phyloP scores from a whole-genome alignment of 257 asterid species.

The Leptodermis oblonga region DNA sequence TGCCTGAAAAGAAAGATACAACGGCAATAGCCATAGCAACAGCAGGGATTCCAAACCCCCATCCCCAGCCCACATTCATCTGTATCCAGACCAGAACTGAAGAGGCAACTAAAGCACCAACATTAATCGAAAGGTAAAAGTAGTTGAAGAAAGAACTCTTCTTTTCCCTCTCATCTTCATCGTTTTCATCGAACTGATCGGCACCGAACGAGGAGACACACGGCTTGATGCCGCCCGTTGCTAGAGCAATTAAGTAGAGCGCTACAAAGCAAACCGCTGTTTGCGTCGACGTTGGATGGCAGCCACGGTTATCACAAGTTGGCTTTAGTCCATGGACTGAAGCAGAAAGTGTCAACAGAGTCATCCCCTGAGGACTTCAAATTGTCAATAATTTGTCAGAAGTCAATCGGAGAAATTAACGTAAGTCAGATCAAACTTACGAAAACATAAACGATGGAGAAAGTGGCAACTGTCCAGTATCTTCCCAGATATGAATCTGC shows the following conservation, averaged over 20 bases:
- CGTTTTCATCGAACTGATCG: conserved; percentile 79
- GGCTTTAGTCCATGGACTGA: conserved; percentile 61
- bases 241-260: conserved; percentile 69
- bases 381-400: neutral
- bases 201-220: conserved; percentile 94
- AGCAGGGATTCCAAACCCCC: conserved; percentile 93
- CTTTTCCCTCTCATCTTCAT: conserved; percentile 52
- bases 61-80: conserved; percentile 84
- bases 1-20: conserved; percentile 59
- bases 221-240: conserved; percentile 95
- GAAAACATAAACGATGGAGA: conserved; percentile 50
- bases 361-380: conserved; percentile 53
- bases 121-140: conserved; percentile 73
- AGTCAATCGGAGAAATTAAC: neutral
- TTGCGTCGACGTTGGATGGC: conserved; percentile 55
- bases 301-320: conserved; percentile 27
- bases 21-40: conserved; percentile 77
- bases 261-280: conserved; percentile 41
- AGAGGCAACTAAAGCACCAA: conserved; percentile 85
- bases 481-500: conserved; percentile 80
- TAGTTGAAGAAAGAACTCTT: conserved; percentile 90
- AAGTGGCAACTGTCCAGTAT: conserved; percentile 66
- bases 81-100: conserved; percentile 83
- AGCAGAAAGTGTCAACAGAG: conserved; percentile 70
- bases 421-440: conserved; percentile 30